Evolutionary conservation across 768 basidiomycete species (phyloP).

Genomic region (Hirschioporus abietinus): DNA sequence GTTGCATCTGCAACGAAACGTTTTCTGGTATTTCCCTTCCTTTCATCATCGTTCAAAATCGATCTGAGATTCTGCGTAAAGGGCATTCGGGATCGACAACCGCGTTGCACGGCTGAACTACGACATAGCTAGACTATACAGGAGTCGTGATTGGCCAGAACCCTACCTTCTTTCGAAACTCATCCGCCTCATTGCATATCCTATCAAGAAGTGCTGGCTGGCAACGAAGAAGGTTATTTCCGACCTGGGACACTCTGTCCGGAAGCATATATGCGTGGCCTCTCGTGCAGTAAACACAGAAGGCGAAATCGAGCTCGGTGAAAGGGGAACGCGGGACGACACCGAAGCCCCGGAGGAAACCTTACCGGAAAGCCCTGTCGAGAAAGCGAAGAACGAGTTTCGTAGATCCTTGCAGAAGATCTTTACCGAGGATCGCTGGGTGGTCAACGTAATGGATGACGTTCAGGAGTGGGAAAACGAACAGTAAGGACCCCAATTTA

Average conservation of each 20-base stretch:
- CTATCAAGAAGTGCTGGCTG: neutral
- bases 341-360: too few species aligned
- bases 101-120: neutral
- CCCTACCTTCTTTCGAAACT: neutral
- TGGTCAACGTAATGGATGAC: too few species aligned
- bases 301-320: too few species aligned
- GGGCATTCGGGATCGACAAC: neutral
- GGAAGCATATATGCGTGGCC: neutral
- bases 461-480: neutral
- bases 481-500: neutral
- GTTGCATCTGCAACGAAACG: neutral
- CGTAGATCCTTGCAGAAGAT: too few species aligned
- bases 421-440: too few species aligned
- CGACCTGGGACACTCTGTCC: neutral
- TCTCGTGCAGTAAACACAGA: neutral
- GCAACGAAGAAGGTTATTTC: neutral
- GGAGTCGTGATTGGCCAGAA: neutral
- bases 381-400: too few species aligned
- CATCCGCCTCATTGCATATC: neutral
- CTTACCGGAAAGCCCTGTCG: too few species aligned
- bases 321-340: too few species aligned
- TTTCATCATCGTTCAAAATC: too few species aligned
- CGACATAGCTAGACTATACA: neutral
- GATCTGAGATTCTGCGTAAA: neutral
- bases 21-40: neutral